These are phyloP conservation scores for Knufia petricola DNA, from an alignment of 2,329 filamentous ascomycete genomes.

Conservation along the genomic window DNA sequence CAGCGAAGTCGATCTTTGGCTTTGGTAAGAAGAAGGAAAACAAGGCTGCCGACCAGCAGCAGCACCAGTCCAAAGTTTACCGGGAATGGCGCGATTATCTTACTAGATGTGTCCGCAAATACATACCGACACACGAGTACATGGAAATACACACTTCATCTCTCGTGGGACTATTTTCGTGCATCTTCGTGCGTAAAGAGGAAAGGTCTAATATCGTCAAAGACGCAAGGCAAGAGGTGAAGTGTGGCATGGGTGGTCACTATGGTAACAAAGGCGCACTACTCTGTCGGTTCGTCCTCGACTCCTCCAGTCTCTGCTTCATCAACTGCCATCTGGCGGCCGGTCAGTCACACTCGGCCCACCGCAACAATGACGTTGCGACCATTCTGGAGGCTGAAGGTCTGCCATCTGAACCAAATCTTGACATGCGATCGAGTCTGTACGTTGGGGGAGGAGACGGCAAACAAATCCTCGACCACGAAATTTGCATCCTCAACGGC, in stretches of 20 bases:
- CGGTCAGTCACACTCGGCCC: slow-evolving; percentile 79
- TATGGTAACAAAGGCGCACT: slow-evolving; percentile 97
- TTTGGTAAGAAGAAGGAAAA: slow-evolving; percentile 73
- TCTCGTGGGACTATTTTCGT: slow-evolving; percentile 89
- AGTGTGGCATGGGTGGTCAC: slow-evolving; percentile 88
- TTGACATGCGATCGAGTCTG: slow-evolving; percentile 59
- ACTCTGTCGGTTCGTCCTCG: slow-evolving; percentile 80
- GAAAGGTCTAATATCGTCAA: slow-evolving; percentile 68
- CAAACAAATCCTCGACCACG: slow-evolving; percentile 88
- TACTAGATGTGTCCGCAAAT: slow-evolving; percentile 69
- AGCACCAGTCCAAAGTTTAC: slow-evolving; percentile 95
- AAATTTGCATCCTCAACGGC: slow-evolving; percentile 92
- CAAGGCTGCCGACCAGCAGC: slow-evolving; percentile 62
- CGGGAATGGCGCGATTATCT: slow-evolving; percentile 92
- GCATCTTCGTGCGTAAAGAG: slow-evolving; percentile 80
- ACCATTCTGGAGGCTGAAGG: slow-evolving; percentile 73
- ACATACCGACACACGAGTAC: slow-evolving; percentile 68
- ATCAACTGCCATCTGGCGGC: slow-evolving; percentile 96
- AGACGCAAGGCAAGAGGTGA: slow-evolving; percentile 72
- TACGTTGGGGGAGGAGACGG: slow-evolving; percentile 91
- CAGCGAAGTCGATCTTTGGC: slow-evolving; percentile 86
- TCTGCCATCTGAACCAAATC: slow-evolving; percentile 63
- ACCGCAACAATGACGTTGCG: slow-evolving; percentile 86
- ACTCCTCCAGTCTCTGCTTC: slow-evolving; percentile 91
- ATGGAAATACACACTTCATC: slow-evolving; percentile 79